Conservation (phyloP, 257 asterid genomes). For the Verbascum thapsus region DNA sequence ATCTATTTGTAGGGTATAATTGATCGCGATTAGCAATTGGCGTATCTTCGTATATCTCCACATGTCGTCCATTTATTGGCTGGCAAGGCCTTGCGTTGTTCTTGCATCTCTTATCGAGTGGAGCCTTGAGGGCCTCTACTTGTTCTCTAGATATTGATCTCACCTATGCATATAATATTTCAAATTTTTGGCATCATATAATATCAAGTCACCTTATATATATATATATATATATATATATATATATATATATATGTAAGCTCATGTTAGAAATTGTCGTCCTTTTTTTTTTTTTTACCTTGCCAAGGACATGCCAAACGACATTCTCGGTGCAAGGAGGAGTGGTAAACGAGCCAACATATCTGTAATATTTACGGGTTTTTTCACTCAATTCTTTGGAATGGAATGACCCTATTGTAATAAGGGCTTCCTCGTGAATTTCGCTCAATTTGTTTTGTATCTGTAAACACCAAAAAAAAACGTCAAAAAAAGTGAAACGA, state of each 20-base stretch:
- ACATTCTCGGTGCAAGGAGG: conserved; percentile 64
- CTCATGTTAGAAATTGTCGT: neutral
- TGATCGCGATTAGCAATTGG: too few species aligned
- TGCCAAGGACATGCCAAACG: conserved; percentile 42
- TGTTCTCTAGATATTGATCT: conserved; percentile 55
- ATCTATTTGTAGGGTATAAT: too few species aligned
- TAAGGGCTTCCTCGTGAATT: conserved; percentile 33
- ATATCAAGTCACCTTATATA: too few species aligned
- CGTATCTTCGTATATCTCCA: conserved; percentile 40
- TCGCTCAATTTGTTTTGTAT: conserved; percentile 42
- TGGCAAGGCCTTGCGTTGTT: conserved; percentile 70
- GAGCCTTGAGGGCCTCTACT: conserved; percentile 55
- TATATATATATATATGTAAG: neutral
- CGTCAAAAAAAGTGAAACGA: too few species aligned
- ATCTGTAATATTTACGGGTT: conserved; percentile 46
- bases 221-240: neutral
- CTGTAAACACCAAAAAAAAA: conserved; percentile 31
- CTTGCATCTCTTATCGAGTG: conserved; percentile 58
- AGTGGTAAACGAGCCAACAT: conserved; percentile 52
- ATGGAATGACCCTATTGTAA: conserved; percentile 39
- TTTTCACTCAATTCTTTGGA: conserved; percentile 43
- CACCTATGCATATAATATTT: conserved; percentile 31
- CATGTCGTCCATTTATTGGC: conserved; percentile 51
- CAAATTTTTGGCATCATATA: too few species aligned
- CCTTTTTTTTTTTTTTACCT: conserved; percentile 37